Evolutionary conservation across 2,329 filamentous ascomycete genomes (phyloP), one percentile per base, ranked within the genome.

Genomic region (Talaromyces verruculosus): DNA sequence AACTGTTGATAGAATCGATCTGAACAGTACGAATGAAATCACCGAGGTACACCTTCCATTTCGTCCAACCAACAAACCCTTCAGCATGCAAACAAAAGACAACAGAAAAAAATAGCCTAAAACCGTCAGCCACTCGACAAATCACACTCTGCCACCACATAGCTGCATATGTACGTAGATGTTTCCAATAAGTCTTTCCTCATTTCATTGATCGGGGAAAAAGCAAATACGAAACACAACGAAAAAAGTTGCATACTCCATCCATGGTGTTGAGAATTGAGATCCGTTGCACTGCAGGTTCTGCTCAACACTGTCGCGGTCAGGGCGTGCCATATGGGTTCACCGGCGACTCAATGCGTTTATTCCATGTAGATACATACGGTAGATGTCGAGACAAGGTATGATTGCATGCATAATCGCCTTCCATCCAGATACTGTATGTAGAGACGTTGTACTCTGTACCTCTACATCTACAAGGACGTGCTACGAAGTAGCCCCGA

Each of bases 321-420:
- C 49, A 33, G 30, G 33, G n/a, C 30, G 17, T 22, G 28, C n/a
- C 28, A 10, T 17, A 35, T 19, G 33, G 28, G n/a, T 25, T 57
- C 53, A 57, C 53, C 53, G 53, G 19, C 11, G 53, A 57, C 53
- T 57, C 33, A 57, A 57, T 35, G 15, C 51, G 28, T 4, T 49
- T 5, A 19, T 25, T 37, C 5, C 8, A 13, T 13, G 1, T 37
- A 11, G 1, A 3, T 57, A 22, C n/a, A 15, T 13, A 28, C 8
- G 6, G 6, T 33, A 22, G n/a, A 47, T 47, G n/a, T 22, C 8
- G 10, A 33, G 51, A 60, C 17, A 43, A 39, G 57, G 37, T n/a
- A 43, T 22, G 35, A 19, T 60, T 60, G 57, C 57, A 60, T 60
- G 57, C 57, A 60, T 33, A 60, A 45, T 43, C 19, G 57, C 57